Evolutionary conservation across 1,139 yeast genomes (phyloP), one percentile per base, ranked within the genome.

Genomic region (Suhomyces ambrosiae): DNA sequence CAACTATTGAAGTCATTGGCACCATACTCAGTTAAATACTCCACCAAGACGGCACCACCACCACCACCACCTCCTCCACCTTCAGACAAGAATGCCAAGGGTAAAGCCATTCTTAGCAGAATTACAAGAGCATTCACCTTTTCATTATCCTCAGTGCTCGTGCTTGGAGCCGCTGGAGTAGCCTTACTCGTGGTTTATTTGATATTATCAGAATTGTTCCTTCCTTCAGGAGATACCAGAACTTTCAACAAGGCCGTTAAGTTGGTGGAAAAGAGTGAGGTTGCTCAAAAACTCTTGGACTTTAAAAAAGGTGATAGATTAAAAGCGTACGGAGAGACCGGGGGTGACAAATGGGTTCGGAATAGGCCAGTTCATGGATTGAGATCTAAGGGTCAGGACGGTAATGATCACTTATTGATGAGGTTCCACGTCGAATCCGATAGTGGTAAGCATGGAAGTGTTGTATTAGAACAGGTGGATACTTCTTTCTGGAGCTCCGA

Each of bases 211-310:
- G 97, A 89, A 56, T 65, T 89, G 27, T 79, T 88, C 48, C 75
- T 90, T 39, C 96, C 97, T 7, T 82, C 95, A 0, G 95, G 96
- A 17, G 97, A 89, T 56, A 90, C 95, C 1, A 84, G 84, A 48
- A 80, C 95, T 3, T 89, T 89, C 68, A 89, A 89, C 63, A 78
- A 87, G 51, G 95, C 95, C 2, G 89, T 89, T 22, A 76, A 79
- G 24, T 65, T 86, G 51, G 77, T 88, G 23, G 90, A 89, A 56
- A 69, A 80, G 44, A 86, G 84, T 56, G 75, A 74, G 33, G 64
- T 61, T 23, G 84, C 86, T 6, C 82, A 82, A 49, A 63, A 69
- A 46, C 57, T 80, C 23, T 67, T 90, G 35, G 75, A 77, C 7
- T 71, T 82, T 41, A 59, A 71, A 9, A 61, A 68, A 14, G 80